Conservation (phyloP, 192 early-diverging fungal species). For the Allomyces arbusculus region DNA sequence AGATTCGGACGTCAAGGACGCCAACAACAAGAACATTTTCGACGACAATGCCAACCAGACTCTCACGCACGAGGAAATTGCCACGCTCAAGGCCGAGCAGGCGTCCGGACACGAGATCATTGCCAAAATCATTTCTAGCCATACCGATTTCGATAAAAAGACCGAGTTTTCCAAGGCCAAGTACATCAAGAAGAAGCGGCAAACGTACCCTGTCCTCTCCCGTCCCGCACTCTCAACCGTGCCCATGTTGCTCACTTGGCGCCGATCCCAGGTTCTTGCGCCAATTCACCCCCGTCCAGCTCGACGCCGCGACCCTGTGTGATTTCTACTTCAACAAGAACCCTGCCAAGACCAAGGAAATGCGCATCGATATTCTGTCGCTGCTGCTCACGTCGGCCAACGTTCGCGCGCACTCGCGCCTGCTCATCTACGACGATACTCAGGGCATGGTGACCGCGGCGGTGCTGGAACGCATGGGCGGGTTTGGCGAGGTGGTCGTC, state of each 20-base stretch:
- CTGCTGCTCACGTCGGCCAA: slow-evolving; percentile 72
- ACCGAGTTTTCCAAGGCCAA: slow-evolving; percentile 91
- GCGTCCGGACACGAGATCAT: slow-evolving; percentile 41
- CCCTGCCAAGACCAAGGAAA: slow-evolving; percentile 50
- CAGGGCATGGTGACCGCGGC: slow-evolving; percentile 65
- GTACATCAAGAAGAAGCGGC: slow-evolving; percentile 71
- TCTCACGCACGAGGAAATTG: slow-evolving; percentile 62
- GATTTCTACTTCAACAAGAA: slow-evolving; percentile 61
- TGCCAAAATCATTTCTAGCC: slow-evolving; percentile 55
- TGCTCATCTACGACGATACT: slow-evolving; percentile 77
- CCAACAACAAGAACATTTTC: slow-evolving; percentile 63
- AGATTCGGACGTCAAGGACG: slow-evolving; percentile 37
- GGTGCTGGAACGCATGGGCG: slow-evolving; percentile 12
- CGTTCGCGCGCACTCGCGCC: slow-evolving; percentile 41
- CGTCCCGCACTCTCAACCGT: too few relatives aligned
- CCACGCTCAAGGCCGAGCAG: slow-evolving; percentile 51
- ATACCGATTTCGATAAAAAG: slow-evolving; percentile 70
- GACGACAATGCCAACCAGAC: slow-evolving; percentile 57
- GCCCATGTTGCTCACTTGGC: too few relatives aligned
- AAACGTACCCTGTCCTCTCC: slow-evolving; percentile 25
- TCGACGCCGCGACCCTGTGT: slow-evolving; percentile 53
- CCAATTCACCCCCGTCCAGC: slow-evolving; percentile 52
- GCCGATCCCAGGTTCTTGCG: slow-evolving; percentile 44
- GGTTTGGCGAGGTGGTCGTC: not conserved
- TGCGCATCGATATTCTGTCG: slow-evolving; percentile 76